Percentiles rank a stretch among this genome's conserved stretches.
Conservation (phyloP, 2,329 filamentous ascomycete species). For the Hymenoscyphus linearis region DNA sequence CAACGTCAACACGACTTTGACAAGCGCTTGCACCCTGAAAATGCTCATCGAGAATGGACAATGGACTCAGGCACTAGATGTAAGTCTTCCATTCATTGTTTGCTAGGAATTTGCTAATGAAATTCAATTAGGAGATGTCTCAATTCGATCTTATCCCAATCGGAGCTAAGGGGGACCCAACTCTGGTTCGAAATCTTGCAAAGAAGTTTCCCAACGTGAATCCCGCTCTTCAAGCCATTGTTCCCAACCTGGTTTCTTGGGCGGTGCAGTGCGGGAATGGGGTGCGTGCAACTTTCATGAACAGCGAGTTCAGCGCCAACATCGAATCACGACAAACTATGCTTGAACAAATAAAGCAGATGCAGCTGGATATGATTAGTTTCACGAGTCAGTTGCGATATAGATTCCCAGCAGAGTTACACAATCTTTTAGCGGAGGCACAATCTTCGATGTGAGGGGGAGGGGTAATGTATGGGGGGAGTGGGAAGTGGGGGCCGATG, state of each 20-base stretch:
- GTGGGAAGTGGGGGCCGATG: neutral
- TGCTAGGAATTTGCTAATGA: constrained; percentile 16
- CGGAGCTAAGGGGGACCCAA: constrained; percentile 66
- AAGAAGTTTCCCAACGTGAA: constrained; percentile 75
- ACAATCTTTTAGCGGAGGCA: constrained; percentile 80
- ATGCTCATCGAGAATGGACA: constrained; percentile 48
- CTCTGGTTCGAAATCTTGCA: constrained; percentile 72
- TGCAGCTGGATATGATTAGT: constrained; percentile 84
- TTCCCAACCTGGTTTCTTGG: constrained; percentile 91
- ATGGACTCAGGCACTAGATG: constrained; percentile 59
- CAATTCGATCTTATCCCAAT: constrained; percentile 75
- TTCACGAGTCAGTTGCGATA: constrained; percentile 92
- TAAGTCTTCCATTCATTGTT: constrained; percentile 40
- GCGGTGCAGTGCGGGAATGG: constrained; percentile 80
- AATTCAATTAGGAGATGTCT: constrained; percentile 57
- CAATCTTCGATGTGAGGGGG: constrained; percentile 22
- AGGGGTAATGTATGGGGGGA: neutral
- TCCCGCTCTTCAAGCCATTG: constrained; percentile 77
- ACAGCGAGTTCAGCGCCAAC: constrained; percentile 69
- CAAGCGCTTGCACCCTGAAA: neutral
- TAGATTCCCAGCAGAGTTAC: constrained; percentile 78
- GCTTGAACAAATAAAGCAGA: constrained; percentile 68
- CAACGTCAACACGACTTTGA: constrained; percentile 43
- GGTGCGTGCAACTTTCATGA: constrained; percentile 66
- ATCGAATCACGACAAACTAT: constrained; percentile 58